phyloP scores from a whole-genome alignment of 2,329 filamentous ascomycete species.

The Colletotrichum neosansevieriae region DNA sequence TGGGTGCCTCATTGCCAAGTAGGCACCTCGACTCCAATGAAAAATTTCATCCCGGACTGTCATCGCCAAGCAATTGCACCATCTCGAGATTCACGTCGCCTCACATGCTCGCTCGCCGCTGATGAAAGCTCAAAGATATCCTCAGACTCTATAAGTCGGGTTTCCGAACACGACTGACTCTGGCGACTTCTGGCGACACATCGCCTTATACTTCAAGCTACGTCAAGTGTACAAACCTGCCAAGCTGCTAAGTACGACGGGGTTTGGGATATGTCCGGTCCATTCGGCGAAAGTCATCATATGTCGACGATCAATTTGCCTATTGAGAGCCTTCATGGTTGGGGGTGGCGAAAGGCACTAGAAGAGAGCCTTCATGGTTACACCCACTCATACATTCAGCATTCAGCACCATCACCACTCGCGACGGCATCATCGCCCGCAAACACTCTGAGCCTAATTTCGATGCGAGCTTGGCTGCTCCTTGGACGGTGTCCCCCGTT shows the following conservation, averaged over 20 bases:
- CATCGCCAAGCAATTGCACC: not conserved
- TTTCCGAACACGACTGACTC: slow-evolving; percentile 19
- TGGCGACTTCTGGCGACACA: not conserved
- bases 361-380: not conserved
- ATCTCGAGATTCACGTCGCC: not conserved
- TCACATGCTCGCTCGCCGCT: not conserved
- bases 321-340: not conserved
- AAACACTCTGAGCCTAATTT: slow-evolving; percentile 6
- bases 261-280: not conserved
- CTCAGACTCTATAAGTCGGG: not conserved
- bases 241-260: slow-evolving; percentile 13
- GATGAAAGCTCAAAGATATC: not conserved
- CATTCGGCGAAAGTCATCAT: not conserved
- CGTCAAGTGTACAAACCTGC: not conserved
- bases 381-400: not conserved
- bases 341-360: too few relatives aligned
- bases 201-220: not conserved
- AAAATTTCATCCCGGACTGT: too few relatives aligned
- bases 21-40: not conserved
- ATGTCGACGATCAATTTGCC: not conserved
- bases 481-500: not conserved
- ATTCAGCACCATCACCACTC: not conserved
- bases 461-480: not conserved
- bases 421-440: not conserved
- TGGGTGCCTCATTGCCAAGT: slow-evolving; percentile 6